Conservation (phyloP, 345 rosid species). For the Garcia nutans region DNA sequence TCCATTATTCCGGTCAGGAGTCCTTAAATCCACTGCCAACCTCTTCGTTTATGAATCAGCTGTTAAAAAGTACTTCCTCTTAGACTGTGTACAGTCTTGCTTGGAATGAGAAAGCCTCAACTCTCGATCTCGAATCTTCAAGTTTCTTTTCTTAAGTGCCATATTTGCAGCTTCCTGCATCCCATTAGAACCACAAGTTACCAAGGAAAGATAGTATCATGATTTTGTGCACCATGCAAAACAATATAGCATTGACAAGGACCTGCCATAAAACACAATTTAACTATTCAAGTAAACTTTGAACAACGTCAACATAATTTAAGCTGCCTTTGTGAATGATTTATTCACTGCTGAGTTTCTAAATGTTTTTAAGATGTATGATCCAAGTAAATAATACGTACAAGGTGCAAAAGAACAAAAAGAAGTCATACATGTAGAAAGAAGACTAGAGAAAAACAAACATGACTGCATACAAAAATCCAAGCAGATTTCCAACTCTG, state of each 20-base stretch:
- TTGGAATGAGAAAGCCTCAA: constrained; percentile 62
- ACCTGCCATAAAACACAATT: too few relatives aligned
- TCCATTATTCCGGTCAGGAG: constrained; percentile 28
- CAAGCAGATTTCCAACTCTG: background rate
- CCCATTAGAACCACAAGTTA: background rate
- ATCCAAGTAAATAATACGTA: background rate
- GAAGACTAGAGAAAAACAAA: background rate
- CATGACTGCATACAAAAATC: background rate
- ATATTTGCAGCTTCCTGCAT: constrained; percentile 76
- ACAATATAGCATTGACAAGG: background rate
- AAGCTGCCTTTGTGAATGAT: background rate
- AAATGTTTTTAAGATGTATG: background rate
- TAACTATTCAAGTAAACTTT: background rate
- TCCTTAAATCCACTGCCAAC: constrained; percentile 40
- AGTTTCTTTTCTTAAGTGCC: constrained; percentile 52
- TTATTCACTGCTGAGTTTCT: background rate
- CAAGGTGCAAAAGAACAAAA: too few relatives aligned
- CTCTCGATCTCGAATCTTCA: constrained; percentile 78
- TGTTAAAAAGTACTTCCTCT: constrained; percentile 52
- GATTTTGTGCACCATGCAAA: too few relatives aligned
- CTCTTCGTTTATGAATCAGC: constrained; percentile 46
- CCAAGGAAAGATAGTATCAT: too few relatives aligned
- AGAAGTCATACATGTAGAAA: too few relatives aligned
- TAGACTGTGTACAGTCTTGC: constrained; percentile 59
- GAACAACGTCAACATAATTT: background rate